Percentiles rank a stretch among this genome's conserved stretches.
phyloP scores from a whole-genome alignment of 176 grass and related monocot species.

The Phoenix roebelenii region DNA sequence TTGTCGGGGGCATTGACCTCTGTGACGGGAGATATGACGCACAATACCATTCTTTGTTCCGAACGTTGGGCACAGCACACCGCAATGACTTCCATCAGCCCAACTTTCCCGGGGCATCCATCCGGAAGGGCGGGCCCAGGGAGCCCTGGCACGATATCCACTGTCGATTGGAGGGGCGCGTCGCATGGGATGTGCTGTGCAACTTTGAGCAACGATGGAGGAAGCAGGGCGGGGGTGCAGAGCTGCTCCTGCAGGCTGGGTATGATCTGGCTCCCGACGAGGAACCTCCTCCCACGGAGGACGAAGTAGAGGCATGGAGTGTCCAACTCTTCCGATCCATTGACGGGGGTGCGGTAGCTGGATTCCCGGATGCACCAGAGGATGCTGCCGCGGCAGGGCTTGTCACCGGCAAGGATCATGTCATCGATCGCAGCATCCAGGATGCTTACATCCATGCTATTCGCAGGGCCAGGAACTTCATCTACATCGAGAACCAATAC shows the following conservation, averaged over 20 bases:
- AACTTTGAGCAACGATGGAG: conserved; percentile 71
- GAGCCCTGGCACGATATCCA: conserved; percentile 74
- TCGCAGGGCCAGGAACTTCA: conserved; percentile 40
- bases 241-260: conserved; percentile 8
- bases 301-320: conserved; percentile 31
- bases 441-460: conserved; percentile 71
- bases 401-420: conserved; percentile 35
- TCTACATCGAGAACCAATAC: conserved; percentile 82
- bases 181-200: conserved; percentile 43
- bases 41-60: conserved; percentile 52
- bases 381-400: conserved; percentile 28
- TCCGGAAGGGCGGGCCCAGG: conserved; percentile 43
- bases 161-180: conserved; percentile 54
- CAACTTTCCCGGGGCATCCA: conserved; percentile 41
- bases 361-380: conserved; percentile 28
- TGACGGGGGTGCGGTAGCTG: conserved; percentile 31
- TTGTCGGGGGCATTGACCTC: conserved; percentile 70
- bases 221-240: conserved; percentile 30
- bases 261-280: neutral
- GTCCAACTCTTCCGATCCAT: conserved; percentile 58
- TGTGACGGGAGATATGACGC: conserved; percentile 69
- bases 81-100: conserved; percentile 51
- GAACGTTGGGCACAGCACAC: conserved; percentile 32
- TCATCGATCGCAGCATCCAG: conserved; percentile 61
- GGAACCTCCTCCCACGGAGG: neutral